Percentiles rank a stretch among this genome's conserved stretches.
phyloP scores from a whole-genome alignment of 169 alveolate species.

The Hepatocystis sp. region DNA sequence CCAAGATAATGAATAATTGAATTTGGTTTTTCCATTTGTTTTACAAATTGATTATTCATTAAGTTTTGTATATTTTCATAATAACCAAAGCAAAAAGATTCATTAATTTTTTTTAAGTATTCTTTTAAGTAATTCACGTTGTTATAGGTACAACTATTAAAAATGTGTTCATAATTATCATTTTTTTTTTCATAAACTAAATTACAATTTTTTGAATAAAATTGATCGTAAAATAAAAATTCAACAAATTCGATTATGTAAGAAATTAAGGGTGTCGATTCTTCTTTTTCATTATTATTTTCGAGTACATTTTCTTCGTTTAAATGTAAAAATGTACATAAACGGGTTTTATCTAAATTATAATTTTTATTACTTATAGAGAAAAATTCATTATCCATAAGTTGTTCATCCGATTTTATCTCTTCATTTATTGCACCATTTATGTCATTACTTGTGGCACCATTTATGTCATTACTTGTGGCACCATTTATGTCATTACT shows the following conservation, averaged over 20 bases:
- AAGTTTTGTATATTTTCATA: no score
- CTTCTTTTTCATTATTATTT: not conserved
- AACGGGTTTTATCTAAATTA: no score
- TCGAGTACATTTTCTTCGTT: slow-evolving; percentile 4
- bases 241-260: slow-evolving; percentile 61
- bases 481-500: no score
- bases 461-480: no score
- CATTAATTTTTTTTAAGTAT: slow-evolving; percentile 23
- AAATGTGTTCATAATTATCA: slow-evolving; percentile 1
- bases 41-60: not conserved
- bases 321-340: slow-evolving; percentile 6
- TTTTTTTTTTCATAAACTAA: slow-evolving; percentile 7
- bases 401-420: no score
- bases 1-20: slow-evolving; percentile 33
- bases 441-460: no score
- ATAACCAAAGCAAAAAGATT: slow-evolving; percentile 1
- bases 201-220: slow-evolving; percentile 38
- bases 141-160: slow-evolving; percentile 16
- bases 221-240: slow-evolving; percentile 41
- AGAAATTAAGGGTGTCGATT: slow-evolving; percentile 17
- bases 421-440: no score
- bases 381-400: no score
- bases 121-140: slow-evolving; percentile 11
- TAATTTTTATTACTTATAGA: no score
- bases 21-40: not conserved